phyloP scores from a whole-genome alignment of 345 rosid genomes.

The Arabidopsis arenosa region DNA sequence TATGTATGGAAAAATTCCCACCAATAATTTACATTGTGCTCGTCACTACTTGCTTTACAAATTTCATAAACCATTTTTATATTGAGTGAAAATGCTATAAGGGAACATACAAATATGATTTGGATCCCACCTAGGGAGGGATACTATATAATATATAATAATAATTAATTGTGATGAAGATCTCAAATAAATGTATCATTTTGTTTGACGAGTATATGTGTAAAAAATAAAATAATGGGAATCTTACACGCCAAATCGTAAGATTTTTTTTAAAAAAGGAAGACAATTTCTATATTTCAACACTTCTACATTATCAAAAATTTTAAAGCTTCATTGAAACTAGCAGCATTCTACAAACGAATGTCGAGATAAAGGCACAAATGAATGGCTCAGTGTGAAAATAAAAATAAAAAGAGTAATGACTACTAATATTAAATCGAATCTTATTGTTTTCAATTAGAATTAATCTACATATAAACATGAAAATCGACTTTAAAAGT shows the following conservation, averaged over 20 bases:
- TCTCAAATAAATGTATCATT: slow-evolving; percentile 1
- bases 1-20: background rate
- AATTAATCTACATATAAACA: slow-evolving; percentile 2
- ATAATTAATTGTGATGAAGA: background rate
- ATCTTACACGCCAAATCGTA: background rate
- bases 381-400: background rate
- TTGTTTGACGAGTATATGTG: background rate
- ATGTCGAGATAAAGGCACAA: background rate
- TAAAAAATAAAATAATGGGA: background rate
- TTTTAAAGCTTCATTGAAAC: background rate
- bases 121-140: slow-evolving; percentile 21
- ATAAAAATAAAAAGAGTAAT: background rate
- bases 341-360: background rate
- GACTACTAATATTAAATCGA: background rate
- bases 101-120: slow-evolving; percentile 21
- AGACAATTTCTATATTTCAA: background rate
- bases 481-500: background rate
- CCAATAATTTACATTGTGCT: slow-evolving; percentile 20
- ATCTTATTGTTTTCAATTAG: background rate
- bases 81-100: background rate
- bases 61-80: background rate
- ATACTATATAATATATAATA: background rate
- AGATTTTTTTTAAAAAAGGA: too few species aligned
- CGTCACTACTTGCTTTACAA: slow-evolving; percentile 22
- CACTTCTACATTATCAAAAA: background rate